A percentile compares a stretch with the other conserved stretches of the same genome.
Evolutionary conservation across 2,329 filamentous ascomycete genomes (phyloP).

Genomic region (Bertia moriformis): DNA sequence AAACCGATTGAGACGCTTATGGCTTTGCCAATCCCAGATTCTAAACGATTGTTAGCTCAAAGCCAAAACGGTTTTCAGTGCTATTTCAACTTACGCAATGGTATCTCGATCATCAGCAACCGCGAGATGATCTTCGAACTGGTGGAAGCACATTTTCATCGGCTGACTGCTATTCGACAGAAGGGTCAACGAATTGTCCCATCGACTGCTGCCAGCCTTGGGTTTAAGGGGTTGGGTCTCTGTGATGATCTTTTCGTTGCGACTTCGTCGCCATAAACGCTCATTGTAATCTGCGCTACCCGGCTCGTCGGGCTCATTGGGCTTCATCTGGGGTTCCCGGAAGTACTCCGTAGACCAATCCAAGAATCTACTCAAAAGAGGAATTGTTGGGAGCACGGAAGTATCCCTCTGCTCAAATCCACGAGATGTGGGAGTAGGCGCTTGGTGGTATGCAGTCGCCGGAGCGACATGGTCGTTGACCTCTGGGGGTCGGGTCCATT

Average conservation of each 20-base stretch:
- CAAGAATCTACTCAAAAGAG: slow-evolving; percentile 69
- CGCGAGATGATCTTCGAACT: slow-evolving; percentile 90
- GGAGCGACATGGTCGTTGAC: slow-evolving; percentile 56
- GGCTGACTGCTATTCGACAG: slow-evolving; percentile 85
- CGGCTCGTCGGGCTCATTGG: slow-evolving; percentile 86
- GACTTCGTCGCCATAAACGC: slow-evolving; percentile 76
- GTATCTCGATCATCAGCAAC: slow-evolving; percentile 88
- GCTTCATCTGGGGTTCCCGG: slow-evolving; percentile 95
- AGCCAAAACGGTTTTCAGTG: neutral
- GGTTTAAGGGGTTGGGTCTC: slow-evolving; percentile 91
- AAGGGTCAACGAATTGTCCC: slow-evolving; percentile 71
- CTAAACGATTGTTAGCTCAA: slow-evolving; percentile 16
- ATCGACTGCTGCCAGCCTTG: slow-evolving; percentile 69
- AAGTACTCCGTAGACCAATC: slow-evolving; percentile 95
- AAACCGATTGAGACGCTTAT: slow-evolving; percentile 65
- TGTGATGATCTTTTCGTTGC: slow-evolving; percentile 82
- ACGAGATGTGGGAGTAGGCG: slow-evolving; percentile 66
- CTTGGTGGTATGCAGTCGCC: slow-evolving; percentile 59
- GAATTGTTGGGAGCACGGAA: slow-evolving; percentile 46
- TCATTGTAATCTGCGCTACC: slow-evolving; percentile 94
- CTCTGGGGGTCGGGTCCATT: slow-evolving; percentile 44
- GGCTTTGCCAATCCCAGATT: slow-evolving; percentile 85
- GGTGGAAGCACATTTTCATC: slow-evolving; percentile 86
- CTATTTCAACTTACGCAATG: slow-evolving; percentile 22
- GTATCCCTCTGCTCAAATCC: slow-evolving; percentile 52